Base-by-base conservation (phyloP, 306 rosid genomes). In the Vicia sativa region DNA sequence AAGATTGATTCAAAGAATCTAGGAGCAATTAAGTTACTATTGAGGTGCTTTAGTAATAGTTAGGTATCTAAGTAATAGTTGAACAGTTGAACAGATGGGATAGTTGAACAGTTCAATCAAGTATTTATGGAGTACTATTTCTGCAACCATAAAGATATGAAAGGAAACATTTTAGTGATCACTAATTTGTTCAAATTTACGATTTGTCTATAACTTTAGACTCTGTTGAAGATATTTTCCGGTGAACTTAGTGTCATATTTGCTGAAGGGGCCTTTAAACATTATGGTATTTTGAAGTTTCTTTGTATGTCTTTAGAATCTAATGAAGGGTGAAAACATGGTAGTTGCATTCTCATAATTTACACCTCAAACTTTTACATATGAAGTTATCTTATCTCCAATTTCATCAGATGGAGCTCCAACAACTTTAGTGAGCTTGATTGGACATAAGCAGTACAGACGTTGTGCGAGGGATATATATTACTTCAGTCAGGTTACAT, bases 401-500 rank as follows among this genome's bases (percentile, higher is more conserved):
- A 59, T 76, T 73, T 81, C 62, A 65, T 56, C 87, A 95, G 99
- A 83, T 73, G 96, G 97, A 74, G 90, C 96, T 81, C 99, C 99
- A 6, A 60, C 97, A 48, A 70, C 99, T 18, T 78, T 95, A 70
- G 99, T 95, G 65, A 78, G 97, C 87, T 75, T 95, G 85, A 86
- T 95, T 29, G 99, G 99, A 34, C 70, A 76, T 23, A 90, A 79
- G 68, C 99, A 88, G 74, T 95, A 95, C 86, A 85, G 82, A 78
- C 96, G 85, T 19, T 90, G 99, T 46, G 97, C 97, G 11, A 78
- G 88, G 78, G 99, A 95, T 75, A 88, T 95, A 6, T 95, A 95
- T 57, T 81, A 85, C 78, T 95, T 95, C 73, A 95, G 89, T 77
- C 99, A 90, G 95, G 99, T 93, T 62, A 65, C 62, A 82, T 73